These are phyloP conservation scores for Quercus robur DNA, from an alignment of 306 rosid species.

Conservation along the genomic window DNA sequence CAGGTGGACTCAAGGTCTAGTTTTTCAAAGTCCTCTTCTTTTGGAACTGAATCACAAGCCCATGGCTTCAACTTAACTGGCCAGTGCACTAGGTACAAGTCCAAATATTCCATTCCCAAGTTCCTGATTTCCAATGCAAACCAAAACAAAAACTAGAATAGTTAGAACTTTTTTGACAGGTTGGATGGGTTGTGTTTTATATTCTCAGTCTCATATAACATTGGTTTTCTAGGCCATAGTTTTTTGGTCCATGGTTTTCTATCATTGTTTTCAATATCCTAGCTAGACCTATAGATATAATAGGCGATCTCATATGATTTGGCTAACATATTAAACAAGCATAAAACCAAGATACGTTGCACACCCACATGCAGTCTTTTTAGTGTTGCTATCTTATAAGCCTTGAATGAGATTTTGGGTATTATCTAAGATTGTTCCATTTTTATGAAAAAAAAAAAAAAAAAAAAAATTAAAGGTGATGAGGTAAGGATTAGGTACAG, in stretches of 20 bases:
- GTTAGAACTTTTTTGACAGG: too few species aligned
- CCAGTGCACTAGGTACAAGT: conserved; percentile 96
- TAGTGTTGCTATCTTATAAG: too few species aligned
- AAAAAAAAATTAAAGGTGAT: too few species aligned
- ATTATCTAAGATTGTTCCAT: background rate
- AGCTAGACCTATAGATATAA: background rate
- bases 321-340: background rate
- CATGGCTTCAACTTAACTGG: conserved; percentile 86
- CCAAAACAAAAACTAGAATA: background rate
- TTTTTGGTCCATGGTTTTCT: too few species aligned
- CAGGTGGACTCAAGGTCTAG: conserved; percentile 70
- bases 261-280: background rate
- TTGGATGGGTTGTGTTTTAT: too few species aligned
- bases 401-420: background rate
- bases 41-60: conserved; percentile 66
- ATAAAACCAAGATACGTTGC: background rate
- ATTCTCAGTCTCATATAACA: too few species aligned
- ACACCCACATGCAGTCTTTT: conserved; percentile 19
- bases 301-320: conserved; percentile 20
- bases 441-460: background rate
- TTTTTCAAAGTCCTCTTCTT: conserved; percentile 69
- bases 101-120: conserved; percentile 71
- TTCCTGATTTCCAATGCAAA: conserved; percentile 39
- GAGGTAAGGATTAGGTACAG: too few species aligned
- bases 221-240: too few species aligned